Percentiles rank a stretch among this genome's conserved stretches.
Conservation (phyloP, 2,329 filamentous ascomycete genomes). For the Aureobasidium sp. region DNA sequence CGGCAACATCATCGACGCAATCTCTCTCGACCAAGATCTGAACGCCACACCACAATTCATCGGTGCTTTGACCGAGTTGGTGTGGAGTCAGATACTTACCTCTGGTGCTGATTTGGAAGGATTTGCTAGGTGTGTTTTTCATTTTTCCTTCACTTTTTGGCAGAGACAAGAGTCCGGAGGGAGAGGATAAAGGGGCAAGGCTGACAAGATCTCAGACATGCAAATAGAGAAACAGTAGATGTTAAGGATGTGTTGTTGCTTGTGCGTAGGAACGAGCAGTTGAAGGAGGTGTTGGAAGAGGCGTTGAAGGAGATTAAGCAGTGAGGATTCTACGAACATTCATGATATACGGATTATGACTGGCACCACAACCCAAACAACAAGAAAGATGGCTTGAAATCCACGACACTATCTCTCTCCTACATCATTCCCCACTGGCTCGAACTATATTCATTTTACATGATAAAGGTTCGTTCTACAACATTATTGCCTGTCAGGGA, state of each 20-base stretch:
- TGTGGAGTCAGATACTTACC: slow-evolving; percentile 65
- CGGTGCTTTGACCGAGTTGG: slow-evolving; percentile 67
- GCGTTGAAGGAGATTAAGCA: background rate
- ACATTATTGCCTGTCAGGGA: slow-evolving; percentile 38
- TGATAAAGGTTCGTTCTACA: background rate
- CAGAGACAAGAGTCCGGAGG: no score
- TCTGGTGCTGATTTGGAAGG: slow-evolving; percentile 50
- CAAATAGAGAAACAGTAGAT: slow-evolving; percentile 68
- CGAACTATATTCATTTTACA: background rate
- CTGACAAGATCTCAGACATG: slow-evolving; percentile 50
- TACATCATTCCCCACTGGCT: background rate
- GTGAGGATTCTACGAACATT: background rate
- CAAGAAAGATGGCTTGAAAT: background rate
- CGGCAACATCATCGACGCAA: slow-evolving; percentile 81
- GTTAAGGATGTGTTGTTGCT: slow-evolving; percentile 84
- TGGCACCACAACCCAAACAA: background rate
- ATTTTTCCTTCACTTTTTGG: no score
- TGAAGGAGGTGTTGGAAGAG: slow-evolving; percentile 65
- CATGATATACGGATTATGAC: no score
- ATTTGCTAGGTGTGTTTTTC: slow-evolving; percentile 44
- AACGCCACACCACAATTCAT: slow-evolving; percentile 61
- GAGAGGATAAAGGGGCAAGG: background rate
- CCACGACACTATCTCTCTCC: background rate
- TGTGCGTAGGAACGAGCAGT: slow-evolving; percentile 74
- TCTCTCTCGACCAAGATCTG: slow-evolving; percentile 61